phyloP scores from a whole-genome alignment of 192 early-diverging fungal genomes.

The Allomyces arbusculus region DNA sequence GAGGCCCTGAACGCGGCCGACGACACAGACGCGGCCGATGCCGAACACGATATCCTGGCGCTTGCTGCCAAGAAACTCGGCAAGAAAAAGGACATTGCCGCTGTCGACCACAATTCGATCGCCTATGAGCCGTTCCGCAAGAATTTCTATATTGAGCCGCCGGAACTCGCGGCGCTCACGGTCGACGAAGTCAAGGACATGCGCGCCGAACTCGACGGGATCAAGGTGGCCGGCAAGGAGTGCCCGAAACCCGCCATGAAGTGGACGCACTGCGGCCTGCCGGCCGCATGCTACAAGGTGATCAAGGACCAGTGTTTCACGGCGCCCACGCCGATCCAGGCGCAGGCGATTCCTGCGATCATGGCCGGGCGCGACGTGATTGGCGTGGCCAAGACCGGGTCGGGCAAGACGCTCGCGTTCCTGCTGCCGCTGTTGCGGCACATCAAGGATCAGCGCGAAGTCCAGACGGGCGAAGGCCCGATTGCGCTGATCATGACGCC shows the following conservation, averaged over 20 bases:
- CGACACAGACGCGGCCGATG: conserved; percentile 6
- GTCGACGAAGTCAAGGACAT: conserved; percentile 62
- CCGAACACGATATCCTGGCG: conserved; percentile 19
- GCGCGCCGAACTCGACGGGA: conserved; percentile 69
- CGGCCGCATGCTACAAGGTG: conserved; percentile 49
- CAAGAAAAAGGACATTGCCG: conserved; percentile 76
- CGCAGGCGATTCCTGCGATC: conserved; percentile 86
- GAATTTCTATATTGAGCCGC: conserved; percentile 89
- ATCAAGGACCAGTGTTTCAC: conserved; percentile 69
- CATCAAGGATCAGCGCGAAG: conserved; percentile 68
- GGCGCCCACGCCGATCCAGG: conserved; percentile 71
- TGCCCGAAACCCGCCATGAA: conserved; percentile 83
- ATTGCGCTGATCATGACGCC: conserved; percentile 78
- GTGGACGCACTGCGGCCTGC: conserved; percentile 94
- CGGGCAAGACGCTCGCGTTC: conserved; percentile 85
- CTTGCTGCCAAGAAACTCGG: conserved; percentile 55
- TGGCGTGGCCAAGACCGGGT: conserved; percentile 85
- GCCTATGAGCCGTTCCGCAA: conserved; percentile 75
- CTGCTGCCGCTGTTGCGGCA: conserved; percentile 86
- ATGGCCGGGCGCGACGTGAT: conserved; percentile 89
- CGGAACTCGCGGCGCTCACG: conserved; percentile 64
- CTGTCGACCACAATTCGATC: conserved; percentile 67
- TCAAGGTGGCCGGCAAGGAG: conserved; percentile 69
- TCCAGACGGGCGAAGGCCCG: conserved; percentile 63
- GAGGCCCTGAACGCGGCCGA: conserved; percentile 17